A percentile compares a stretch with the other conserved stretches of the same genome.
phyloP scores from a whole-genome alignment of 306 rosid species.

The Oxytropis ochrocephala region DNA sequence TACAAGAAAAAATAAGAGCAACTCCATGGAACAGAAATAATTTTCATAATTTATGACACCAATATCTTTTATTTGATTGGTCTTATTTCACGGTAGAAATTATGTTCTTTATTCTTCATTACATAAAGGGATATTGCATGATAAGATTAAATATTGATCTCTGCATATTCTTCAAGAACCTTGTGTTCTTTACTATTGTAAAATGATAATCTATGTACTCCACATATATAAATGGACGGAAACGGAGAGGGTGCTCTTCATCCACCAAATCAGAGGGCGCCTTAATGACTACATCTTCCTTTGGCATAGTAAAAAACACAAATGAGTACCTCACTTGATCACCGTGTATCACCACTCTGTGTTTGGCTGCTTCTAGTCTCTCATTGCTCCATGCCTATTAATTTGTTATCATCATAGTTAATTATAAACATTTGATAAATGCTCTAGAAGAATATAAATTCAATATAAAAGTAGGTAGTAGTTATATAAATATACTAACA shows the following conservation, averaged over 20 bases:
- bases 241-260: constrained; percentile 35
- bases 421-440: background rate
- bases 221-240: constrained; percentile 31
- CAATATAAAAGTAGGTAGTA: no score
- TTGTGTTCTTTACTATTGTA: constrained; percentile 11
- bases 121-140: background rate
- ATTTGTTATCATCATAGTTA: background rate
- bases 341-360: constrained; percentile 40
- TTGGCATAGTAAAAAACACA: constrained; percentile 31
- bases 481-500: no score
- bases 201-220: constrained; percentile 20
- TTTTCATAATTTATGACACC: no score
- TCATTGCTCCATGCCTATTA: constrained; percentile 52
- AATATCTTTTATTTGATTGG: no score
- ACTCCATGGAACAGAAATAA: no score
- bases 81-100: no score
- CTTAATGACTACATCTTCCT: constrained; percentile 23
- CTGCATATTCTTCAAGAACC: constrained; percentile 36
- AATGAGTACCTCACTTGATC: constrained; percentile 32
- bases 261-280: constrained; percentile 41
- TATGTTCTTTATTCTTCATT: background rate
- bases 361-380: constrained; percentile 38
- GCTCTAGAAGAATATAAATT: no score
- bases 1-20: no score
- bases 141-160: background rate